phyloP scores from a whole-genome alignment of 306 rosid species.

The Datisca glomerata region DNA sequence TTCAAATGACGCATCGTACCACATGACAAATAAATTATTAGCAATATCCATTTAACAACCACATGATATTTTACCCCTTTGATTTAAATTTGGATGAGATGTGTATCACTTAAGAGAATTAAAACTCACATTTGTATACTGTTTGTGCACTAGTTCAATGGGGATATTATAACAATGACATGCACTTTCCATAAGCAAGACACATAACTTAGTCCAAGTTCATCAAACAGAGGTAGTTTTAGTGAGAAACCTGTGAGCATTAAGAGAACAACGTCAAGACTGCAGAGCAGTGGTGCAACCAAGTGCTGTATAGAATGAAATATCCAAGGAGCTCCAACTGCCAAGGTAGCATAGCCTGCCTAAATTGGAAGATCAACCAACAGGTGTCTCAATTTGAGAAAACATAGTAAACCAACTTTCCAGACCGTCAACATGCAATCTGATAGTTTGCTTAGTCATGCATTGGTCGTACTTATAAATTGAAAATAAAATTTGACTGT shows the following conservation, averaged over 20 bases:
- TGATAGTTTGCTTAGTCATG: conserved; percentile 1
- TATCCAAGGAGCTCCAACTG: conserved; percentile 65
- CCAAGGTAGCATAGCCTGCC: conserved; percentile 70
- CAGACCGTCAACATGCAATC: neutral
- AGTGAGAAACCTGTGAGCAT: conserved; percentile 54
- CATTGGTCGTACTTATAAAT: neutral
- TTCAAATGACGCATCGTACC: no score
- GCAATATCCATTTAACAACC: no score
- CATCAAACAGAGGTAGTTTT: conserved; percentile 1
- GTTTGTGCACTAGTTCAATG: no score
- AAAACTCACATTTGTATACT: no score
- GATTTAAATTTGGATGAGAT: no score
- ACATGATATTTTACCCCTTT: no score
- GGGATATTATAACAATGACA: no score
- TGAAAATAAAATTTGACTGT: no score
- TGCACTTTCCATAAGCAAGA: no score
- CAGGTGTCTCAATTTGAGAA: conserved; percentile 1
- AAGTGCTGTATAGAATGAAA: conserved; percentile 33
- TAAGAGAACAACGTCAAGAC: conserved; percentile 72
- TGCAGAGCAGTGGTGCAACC: conserved; percentile 60
- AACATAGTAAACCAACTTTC: neutral
- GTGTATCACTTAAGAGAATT: no score
- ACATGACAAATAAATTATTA: no score
- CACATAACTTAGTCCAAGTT: no score
- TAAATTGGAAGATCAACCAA: conserved; percentile 27